Conservation (phyloP, 345 rosid species). For the Syzygium jambos region DNA sequence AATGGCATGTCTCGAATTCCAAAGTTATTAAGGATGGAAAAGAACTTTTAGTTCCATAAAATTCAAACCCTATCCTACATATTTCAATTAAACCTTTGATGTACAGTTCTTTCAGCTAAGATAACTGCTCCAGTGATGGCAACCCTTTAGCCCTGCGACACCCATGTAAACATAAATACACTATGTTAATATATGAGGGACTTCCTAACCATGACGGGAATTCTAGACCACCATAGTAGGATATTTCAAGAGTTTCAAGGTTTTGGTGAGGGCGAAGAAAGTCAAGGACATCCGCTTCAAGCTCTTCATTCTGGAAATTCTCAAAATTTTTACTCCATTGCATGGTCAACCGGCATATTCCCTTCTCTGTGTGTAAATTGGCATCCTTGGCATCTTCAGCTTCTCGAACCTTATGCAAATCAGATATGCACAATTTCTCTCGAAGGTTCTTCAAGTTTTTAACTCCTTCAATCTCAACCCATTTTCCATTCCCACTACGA, state of each 20-base stretch:
- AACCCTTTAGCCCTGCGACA: background rate
- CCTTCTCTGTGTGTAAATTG: background rate
- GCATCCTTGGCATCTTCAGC: accelerated
- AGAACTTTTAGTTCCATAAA: background rate
- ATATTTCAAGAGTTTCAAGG: background rate
- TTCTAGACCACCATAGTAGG: background rate
- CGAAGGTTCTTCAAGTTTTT: background rate
- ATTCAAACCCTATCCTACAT: background rate
- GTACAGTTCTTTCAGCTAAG: accelerated
- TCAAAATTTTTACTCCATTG: background rate
- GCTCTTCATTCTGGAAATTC: accelerated
- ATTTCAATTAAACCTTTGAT: background rate
- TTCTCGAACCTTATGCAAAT: background rate
- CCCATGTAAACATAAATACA: background rate
- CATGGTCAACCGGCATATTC: background rate
- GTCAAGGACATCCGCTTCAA: background rate
- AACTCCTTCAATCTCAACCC: background rate
- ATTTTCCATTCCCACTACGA: background rate
- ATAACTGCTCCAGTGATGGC: background rate
- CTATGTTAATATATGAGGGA: background rate
- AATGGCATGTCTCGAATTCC: background rate
- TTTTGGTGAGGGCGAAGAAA: background rate
- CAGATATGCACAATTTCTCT: background rate
- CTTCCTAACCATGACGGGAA: background rate
- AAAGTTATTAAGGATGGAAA: background rate